Evolutionary conservation across 805 yeast genomes (phyloP).

Genomic region (Starmerella etchellsii): DNA sequence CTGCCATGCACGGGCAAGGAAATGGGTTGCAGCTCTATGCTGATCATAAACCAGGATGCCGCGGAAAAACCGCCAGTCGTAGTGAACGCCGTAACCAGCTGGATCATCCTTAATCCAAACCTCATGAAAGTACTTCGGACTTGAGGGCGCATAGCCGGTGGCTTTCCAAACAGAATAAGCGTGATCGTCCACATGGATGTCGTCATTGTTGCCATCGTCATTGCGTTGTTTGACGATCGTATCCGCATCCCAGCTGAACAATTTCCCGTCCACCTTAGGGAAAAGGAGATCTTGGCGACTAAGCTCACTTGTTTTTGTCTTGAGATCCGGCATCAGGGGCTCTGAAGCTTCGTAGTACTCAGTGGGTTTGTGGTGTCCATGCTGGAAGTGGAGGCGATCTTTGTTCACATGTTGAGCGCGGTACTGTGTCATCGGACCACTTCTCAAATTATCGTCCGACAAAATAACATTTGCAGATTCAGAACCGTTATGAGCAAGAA

Average conservation of each 20-base stretch:
- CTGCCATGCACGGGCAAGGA: constrained; percentile 37
- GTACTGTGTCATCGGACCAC: constrained; percentile 3
- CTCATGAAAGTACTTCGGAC: constrained; percentile 15
- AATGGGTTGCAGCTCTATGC: constrained; percentile 38
- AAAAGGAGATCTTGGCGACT: constrained; percentile 3
- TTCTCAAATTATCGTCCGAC: neutral
- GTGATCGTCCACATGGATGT: constrained; percentile 2
- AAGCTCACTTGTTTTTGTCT: neutral
- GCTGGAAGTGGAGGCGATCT: constrained; percentile 12
- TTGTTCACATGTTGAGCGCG: constrained; percentile 1
- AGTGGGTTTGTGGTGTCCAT: constrained; percentile 11
- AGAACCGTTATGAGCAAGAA: neutral
- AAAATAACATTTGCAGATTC: neutral
- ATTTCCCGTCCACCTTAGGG: constrained; percentile 4
- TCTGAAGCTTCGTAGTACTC: constrained; percentile 1
- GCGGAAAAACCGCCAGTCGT: constrained; percentile 59
- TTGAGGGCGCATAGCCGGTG: neutral
- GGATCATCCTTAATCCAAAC: constrained; percentile 11
- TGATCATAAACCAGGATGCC: constrained; percentile 29
- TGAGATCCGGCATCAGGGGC: constrained; percentile 7
- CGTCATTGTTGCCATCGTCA: neutral
- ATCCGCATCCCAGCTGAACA: constrained; percentile 11
- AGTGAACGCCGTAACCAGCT: constrained; percentile 27
- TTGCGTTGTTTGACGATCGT: neutral
- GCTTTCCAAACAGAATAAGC: constrained; percentile 8